Base-by-base conservation (phyloP, 768 basidiomycete species). In the Trametes sanguinea region DNA sequence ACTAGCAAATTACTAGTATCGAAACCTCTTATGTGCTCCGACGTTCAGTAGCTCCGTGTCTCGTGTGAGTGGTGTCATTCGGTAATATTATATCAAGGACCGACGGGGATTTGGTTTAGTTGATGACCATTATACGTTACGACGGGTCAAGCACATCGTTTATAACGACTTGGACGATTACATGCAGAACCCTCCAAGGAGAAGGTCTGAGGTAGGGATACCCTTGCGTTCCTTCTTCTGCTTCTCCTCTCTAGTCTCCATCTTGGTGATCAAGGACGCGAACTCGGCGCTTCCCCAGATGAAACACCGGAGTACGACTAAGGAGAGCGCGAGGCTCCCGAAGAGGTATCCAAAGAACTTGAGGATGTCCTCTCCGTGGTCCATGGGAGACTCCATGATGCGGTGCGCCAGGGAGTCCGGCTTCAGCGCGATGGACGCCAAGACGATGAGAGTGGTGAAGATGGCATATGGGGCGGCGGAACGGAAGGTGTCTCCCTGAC, bases 391-490 rank as follows among this genome's bases (percentile, higher is more conserved):
- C 13, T 55, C 55, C 29, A 65, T 53, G 53, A 67, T 57, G 59
- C 56, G 62, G 10, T 65, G 58, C 16, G 52, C 56, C 54, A 54
- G 58, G 17, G 65, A 63, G 27, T 59, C 35, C 1, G 65, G 65
- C 16, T 61, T 54, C 1, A 67, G 56, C 0, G 61, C 60, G 51
- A 67, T 45, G 14, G 56, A 57, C 2, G 44, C 55, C 16, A 60
- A 30, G 29, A 51, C 46, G 56, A 67, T 61, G 47, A 67, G 56
- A 3, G 40, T 32, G 29, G 17, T 54, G 45, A 58, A 67, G 52
- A 62, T 48, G 50, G 54, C 35, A 60, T 64, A 40, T 14, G 66
- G 66, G 14, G 39, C 50, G 29, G 59, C 47, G 60, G 54, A 64
- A 14, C 50, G 32, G 57, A 64, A 64, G n/a, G 54, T 35, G 22